phyloP scores from a whole-genome alignment of 1,284 basidiomycete species.

The Rhodotorula sp. region DNA sequence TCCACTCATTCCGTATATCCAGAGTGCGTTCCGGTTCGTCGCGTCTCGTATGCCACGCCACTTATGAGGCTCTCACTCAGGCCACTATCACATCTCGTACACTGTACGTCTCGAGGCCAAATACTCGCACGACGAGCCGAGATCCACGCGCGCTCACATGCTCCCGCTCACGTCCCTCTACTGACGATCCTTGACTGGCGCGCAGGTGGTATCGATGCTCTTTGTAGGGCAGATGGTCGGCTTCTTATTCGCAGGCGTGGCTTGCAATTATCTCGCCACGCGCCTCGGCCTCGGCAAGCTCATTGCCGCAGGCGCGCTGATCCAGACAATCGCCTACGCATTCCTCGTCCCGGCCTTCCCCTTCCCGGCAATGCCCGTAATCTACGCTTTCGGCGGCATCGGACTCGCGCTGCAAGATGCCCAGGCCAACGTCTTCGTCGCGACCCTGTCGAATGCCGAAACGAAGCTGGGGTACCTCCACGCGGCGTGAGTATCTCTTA shows the following conservation, averaged over 20 bases:
- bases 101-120: background rate
- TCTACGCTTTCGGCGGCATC: conserved; percentile 31
- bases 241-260: conserved; percentile 14
- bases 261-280: background rate
- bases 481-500: conserved; percentile 9
- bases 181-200: background rate
- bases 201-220: background rate
- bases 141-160: background rate
- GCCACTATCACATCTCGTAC: conserved; percentile 25
- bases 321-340: conserved; percentile 33
- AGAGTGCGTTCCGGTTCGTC: no score
- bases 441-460: conserved; percentile 22
- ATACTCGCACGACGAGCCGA: no score
- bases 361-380: conserved; percentile 32
- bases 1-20: conserved; percentile 38
- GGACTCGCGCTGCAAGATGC: conserved; percentile 37
- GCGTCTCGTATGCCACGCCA: no score
- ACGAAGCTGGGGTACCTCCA: conserved; percentile 33
- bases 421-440: conserved; percentile 34
- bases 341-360: conserved; percentile 38
- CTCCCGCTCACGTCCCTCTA: conserved; percentile 31
- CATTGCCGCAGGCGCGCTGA: conserved; percentile 26
- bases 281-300: conserved; percentile 33
- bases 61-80: no score
- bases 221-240: conserved; percentile 28